Evolutionary conservation across 2,329 filamentous ascomycete genomes (phyloP).

Genomic region (Cryphonectria naterciae): DNA sequence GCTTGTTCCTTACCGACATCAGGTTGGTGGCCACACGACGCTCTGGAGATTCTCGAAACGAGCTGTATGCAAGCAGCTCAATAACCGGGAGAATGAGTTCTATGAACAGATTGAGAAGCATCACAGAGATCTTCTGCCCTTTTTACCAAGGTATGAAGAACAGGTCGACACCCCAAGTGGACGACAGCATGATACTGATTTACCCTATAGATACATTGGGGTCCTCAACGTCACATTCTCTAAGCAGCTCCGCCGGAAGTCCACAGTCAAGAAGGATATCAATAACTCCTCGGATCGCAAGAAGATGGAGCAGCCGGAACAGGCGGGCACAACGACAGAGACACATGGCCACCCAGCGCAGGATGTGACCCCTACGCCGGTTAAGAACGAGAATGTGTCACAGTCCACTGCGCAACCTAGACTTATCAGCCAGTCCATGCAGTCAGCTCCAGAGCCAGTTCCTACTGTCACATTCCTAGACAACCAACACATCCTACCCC

Average conservation of each 20-base stretch:
- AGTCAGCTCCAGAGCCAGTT: conserved; percentile 65
- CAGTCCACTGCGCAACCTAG: conserved; percentile 42
- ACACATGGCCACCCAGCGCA: conserved; percentile 30
- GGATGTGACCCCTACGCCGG: conserved; percentile 29
- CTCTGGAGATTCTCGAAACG: conserved; percentile 94
- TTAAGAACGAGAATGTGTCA: conserved; percentile 24
- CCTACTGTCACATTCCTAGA: conserved; percentile 93
- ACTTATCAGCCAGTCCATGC: conserved; percentile 75
- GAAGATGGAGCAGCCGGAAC: conserved; percentile 39
- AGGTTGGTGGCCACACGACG: conserved; percentile 95
- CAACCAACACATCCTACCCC: conserved; percentile 89
- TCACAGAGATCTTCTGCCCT: conserved; percentile 86
- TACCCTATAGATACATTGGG: conserved; percentile 78
- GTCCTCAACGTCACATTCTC: conserved; percentile 96
- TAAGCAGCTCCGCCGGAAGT: conserved; percentile 73
- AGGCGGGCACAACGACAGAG: conserved; percentile 29
- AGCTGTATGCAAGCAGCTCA: conserved; percentile 97
- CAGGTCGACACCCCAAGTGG: background rate
- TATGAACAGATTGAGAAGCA: conserved; percentile 94
- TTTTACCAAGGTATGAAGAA: conserved; percentile 74
- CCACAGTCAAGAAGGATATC: conserved; percentile 56
- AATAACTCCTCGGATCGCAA: conserved; percentile 41
- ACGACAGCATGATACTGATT: conserved; percentile 32
- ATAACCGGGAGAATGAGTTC: conserved; percentile 97
- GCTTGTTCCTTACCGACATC: conserved; percentile 94